Base-by-base conservation (phyloP, 306 rosid species). In the Fragaria ananassa region DNA sequence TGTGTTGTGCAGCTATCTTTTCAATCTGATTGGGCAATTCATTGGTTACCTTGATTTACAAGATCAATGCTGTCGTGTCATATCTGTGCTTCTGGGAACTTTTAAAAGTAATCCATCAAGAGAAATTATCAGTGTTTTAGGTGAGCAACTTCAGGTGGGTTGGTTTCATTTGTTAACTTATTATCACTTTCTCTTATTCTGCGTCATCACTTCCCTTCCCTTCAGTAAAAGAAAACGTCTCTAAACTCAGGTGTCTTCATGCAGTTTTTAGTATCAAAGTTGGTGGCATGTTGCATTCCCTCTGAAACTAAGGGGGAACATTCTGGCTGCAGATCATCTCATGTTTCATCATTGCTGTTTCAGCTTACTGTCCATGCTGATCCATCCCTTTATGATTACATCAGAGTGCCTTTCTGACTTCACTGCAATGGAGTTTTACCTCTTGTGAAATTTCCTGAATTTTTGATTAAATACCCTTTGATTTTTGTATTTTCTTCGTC, bases 71-170 rank as follows among this genome's bases (percentile, higher is more conserved):
- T 86, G 86, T 68, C 78, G 72, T 51, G 84, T 94, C 81, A 79
- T 91, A 67, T 84, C 89, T 72, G 80, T 77, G 50, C 76, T 94
- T 83, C 84, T 94, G 76, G 71, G 79, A 35, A 77, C 57, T 57
- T 74, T 86, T 34, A 71, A 81, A 81, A 75, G 76, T 51, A 81
- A 82, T 66, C 85, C 86, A 70, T 83, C 91, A 42, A 60, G 80
- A 68, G 91, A 91, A 81, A 83, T 85, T 74, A 82, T 67, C 45
- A 78, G 75, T 73, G 89, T 90, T 85, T 88, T 94, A 47, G 97
- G 98, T 27, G 96, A 89, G 81, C 98, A 94, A 70, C 93, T 91
- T 76, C 97, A 94, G 91, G 98, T 88, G 74, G 75, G 66, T 81
- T 51, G 57, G 57, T 23, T 78, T 29, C 34, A 8, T 58, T 8